These are phyloP conservation scores for Rhododendron ovatum DNA, from an alignment of 148 eudicot species.

Conservation along the genomic window DNA sequence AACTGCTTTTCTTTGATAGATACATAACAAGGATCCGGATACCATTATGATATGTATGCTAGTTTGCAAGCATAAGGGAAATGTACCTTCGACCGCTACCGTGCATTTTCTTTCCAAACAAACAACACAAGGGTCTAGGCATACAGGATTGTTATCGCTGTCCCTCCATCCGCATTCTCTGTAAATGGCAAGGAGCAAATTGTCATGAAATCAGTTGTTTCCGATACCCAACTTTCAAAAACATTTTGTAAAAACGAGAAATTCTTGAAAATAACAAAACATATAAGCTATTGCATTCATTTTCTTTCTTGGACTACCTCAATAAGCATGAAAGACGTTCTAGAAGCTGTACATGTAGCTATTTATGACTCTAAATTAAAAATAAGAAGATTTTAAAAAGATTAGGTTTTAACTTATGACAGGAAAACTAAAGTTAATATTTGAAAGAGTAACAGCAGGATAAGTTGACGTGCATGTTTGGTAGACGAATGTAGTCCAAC, in stretches of 20 bases:
- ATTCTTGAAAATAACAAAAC: background rate
- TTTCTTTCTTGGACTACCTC: background rate
- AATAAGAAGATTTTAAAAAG: background rate
- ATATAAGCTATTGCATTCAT: background rate
- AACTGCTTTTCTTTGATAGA: background rate
- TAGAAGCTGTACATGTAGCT: background rate
- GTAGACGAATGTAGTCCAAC: background rate
- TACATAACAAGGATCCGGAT: background rate
- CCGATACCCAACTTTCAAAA: background rate
- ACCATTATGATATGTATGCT: background rate
- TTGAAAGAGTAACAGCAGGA: background rate
- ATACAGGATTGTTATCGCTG: slow-evolving; percentile 30
- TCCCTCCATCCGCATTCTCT: slow-evolving; percentile 86
- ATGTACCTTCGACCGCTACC: slow-evolving; percentile 83
- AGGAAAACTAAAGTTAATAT: background rate
- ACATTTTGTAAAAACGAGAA: background rate
- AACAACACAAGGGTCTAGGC: slow-evolving; percentile 87
- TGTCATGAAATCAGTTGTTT: background rate
- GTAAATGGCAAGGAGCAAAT: slow-evolving; percentile 21
- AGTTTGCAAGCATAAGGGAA: background rate
- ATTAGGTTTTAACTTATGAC: background rate
- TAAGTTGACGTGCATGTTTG: background rate
- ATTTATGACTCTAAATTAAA: background rate
- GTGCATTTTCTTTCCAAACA: slow-evolving; percentile 91
- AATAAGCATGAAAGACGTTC: background rate